phyloP scores from a whole-genome alignment of 768 basidiomycete genomes.

The Phaeolepiota aurea region DNA sequence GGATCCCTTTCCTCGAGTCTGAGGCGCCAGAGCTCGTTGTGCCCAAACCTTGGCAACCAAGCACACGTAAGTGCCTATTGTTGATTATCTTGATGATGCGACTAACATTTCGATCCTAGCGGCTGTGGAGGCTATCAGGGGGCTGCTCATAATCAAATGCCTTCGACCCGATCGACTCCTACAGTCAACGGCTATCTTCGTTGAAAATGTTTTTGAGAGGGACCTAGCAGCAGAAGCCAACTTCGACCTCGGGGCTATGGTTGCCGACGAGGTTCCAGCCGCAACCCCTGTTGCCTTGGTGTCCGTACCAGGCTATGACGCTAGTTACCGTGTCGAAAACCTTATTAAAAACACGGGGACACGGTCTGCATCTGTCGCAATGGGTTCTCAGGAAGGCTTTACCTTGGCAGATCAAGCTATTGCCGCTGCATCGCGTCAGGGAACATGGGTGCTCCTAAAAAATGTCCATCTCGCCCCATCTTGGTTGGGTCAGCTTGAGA shows the following conservation, averaged over 20 bases:
- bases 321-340: constrained; percentile 92
- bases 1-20: constrained; percentile 67
- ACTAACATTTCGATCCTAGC: constrained; percentile 28
- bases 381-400: constrained; percentile 99
- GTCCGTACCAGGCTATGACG: constrained; percentile 95
- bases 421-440: constrained; percentile 83
- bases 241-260: constrained; percentile 73
- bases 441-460: constrained; percentile 94
- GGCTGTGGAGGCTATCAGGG: constrained; percentile 65
- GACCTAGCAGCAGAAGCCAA: constrained; percentile 70
- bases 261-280: constrained; percentile 70
- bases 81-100: not conserved
- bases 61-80: constrained; percentile 52
- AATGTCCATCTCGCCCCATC: constrained; percentile 94
- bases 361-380: constrained; percentile 85
- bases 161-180: constrained; percentile 88
- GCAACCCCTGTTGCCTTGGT: constrained; percentile 82
- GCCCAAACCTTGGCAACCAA: constrained; percentile 74
- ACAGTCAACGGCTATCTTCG: constrained; percentile 74
- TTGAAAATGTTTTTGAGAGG: constrained; percentile 65
- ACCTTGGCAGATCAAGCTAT: constrained; percentile 94
- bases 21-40: constrained; percentile 57
- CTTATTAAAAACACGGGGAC: constrained; percentile 71
- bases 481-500: constrained; percentile 95
- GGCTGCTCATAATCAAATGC: constrained; percentile 78